Evolutionary conservation across 2,329 filamentous ascomycete species (phyloP).

Genomic region (Colletotrichum chlorophyti): DNA sequence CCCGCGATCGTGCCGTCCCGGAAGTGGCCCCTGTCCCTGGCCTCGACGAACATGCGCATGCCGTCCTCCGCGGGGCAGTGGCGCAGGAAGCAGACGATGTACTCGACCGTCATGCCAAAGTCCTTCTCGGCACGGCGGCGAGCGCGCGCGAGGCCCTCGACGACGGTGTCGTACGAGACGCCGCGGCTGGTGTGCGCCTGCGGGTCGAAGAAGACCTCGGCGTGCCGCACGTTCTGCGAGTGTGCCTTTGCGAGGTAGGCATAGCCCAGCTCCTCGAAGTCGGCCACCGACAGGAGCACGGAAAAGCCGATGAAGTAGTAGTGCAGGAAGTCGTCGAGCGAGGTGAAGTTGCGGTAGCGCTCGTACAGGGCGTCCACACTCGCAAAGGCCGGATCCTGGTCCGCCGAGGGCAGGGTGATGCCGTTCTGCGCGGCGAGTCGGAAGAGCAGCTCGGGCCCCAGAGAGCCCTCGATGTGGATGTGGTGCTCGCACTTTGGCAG

Average conservation of each 20-base stretch:
- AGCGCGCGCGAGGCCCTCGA: conserved; percentile 68
- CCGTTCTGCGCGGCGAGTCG: conserved; percentile 70
- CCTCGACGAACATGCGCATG: conserved; percentile 47
- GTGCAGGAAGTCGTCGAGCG: conserved; percentile 78
- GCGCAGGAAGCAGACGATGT: conserved; percentile 77
- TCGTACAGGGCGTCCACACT: conserved; percentile 64
- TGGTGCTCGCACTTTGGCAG: conserved; percentile 86
- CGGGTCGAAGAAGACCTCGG: conserved; percentile 83
- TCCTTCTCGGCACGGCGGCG: conserved; percentile 65
- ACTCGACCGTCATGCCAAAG: conserved; percentile 67
- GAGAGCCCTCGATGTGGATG: conserved; percentile 79
- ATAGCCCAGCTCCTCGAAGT: conserved; percentile 77
- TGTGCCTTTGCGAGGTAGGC: conserved; percentile 73
- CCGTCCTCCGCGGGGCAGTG: conserved; percentile 70
- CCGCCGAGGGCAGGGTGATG: conserved; percentile 61
- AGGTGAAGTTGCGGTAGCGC: conserved; percentile 72
- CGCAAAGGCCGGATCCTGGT: conserved; percentile 64
- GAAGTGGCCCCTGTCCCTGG: conserved; percentile 49
- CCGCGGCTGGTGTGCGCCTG: conserved; percentile 74
- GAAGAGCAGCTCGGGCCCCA: conserved; percentile 75
- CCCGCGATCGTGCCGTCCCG: conserved; percentile 61
- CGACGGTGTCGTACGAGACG: conserved; percentile 67
- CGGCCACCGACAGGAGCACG: conserved; percentile 67
- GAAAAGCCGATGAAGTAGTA: conserved; percentile 82
- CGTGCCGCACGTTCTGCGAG: conserved; percentile 71